Conservation (phyloP, 441 rosid species). For the Adansonia gregorii region DNA sequence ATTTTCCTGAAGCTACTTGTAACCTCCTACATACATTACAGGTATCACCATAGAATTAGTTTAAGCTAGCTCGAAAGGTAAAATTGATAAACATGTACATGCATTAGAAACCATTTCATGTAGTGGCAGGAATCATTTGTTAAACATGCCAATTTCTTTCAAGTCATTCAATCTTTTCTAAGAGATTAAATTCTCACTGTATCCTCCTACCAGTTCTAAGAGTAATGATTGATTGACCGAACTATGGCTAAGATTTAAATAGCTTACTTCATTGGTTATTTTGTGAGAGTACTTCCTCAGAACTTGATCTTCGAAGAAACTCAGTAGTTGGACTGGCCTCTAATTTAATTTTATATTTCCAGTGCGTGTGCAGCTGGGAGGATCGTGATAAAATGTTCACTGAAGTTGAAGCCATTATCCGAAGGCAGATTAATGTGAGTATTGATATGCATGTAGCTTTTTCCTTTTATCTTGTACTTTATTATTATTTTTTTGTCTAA, state of each 20-base stretch:
- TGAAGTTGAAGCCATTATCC: constrained; percentile 90
- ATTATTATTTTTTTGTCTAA: neutral
- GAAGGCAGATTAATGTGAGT: constrained; percentile 86
- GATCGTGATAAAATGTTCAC: constrained; percentile 86
- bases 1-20: constrained; percentile 99
- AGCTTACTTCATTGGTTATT: neutral
- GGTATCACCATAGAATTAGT: constrained; percentile 44
- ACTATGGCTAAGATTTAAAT: neutral
- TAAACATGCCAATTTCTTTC: neutral
- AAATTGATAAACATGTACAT: neutral
- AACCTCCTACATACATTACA: constrained; percentile 95
- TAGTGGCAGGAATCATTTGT: constrained; percentile 1
- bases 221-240: neutral
- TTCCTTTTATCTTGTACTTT: neutral
- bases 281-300: neutral
- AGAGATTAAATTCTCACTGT: neutral
- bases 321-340: neutral
- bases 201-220: neutral
- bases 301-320: neutral
- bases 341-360: constrained; percentile 14
- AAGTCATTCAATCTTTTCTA: neutral
- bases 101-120: neutral
- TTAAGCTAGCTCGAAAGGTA: neutral
- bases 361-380: constrained; percentile 98
- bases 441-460: neutral